Base-by-base conservation (phyloP, 768 basidiomycete species). In the Leccinum obscurum region DNA sequence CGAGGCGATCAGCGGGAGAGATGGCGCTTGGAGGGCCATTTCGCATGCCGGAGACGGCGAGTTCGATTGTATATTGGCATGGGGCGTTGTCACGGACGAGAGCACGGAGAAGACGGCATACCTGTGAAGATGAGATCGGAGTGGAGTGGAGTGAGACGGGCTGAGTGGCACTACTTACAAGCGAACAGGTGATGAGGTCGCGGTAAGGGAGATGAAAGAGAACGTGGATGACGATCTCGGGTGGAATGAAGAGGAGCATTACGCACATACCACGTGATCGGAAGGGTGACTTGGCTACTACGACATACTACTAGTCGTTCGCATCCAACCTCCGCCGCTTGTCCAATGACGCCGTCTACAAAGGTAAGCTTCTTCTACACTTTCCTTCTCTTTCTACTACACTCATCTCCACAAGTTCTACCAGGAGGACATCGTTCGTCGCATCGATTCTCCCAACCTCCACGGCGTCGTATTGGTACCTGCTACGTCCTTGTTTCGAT, bases 401-500 rank as follows among this genome's bases (percentile, higher is more conserved):
- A 59, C 56, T 37, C 10, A 7, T 30, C 41, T 4, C 24, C 34
- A 26, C 54, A 46, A 89, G 87, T 83, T 88, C 58, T 90, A 87
- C 69, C 81, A 83, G 54, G 83, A 87, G 68, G 88, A 90, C 75
- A 80, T 88, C 52, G 87, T 90, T 6, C 79, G 80, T 63, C 78
- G 77, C 61, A 72, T 77, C 24, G 70, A 65, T 9, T 65, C 77
- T 34, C 77, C 83, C 1, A 69, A 72, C 54, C 70, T 77, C 28
- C 76, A 80, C 65, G 90, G 84, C 30, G 78, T 90, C 62, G 86
- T 93, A 53, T 72, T 92, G 75, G 92, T 91, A 54, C 32, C 3
- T 2, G 11, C 30, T 14, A 14, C 20, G 20, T 14, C 34, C n/a
- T 35, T 22, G 6, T 22, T 6, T 54, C 32, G 55, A 34, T 39